Evolutionary conservation across 352 stramenopile species (phyloP).

Genomic region (Phytophthora constricta): DNA sequence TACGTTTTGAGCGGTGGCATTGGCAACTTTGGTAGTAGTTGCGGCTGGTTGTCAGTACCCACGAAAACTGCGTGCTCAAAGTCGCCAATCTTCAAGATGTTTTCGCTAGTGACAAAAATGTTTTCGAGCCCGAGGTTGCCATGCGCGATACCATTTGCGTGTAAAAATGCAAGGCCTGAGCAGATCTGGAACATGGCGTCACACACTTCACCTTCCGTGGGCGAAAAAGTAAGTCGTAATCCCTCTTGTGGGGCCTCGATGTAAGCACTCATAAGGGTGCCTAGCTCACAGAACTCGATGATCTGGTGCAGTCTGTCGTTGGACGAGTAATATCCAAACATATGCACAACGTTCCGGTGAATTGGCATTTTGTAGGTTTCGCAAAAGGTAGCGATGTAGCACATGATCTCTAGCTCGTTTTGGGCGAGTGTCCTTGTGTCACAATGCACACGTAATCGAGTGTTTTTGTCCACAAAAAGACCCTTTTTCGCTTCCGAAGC

Average conservation of each 20-base stretch:
- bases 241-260: conserved; percentile 51
- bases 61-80: conserved; percentile 71
- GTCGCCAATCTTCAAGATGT: conserved; percentile 72
- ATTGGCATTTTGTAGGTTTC: conserved; percentile 42
- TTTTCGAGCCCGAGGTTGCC: conserved; percentile 79
- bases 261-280: conserved; percentile 57
- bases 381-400: conserved; percentile 55
- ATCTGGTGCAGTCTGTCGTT: conserved; percentile 60
- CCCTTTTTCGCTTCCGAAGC: conserved; percentile 52
- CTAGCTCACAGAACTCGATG: conserved; percentile 69
- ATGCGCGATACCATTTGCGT: conserved; percentile 66
- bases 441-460: conserved; percentile 44
- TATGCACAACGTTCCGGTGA: conserved; percentile 60
- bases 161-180: conserved; percentile 62
- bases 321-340: conserved; percentile 61
- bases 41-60: conserved; percentile 49
- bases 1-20: conserved; percentile 54
- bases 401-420: conserved; percentile 72
- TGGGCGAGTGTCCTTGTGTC: conserved; percentile 46
- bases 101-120: conserved; percentile 66
- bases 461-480: conserved; percentile 67
- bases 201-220: conserved; percentile 53
- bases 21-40: conserved; percentile 30
- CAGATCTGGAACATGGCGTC: conserved; percentile 88
- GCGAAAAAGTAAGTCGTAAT: conserved; percentile 45